phyloP scores from a whole-genome alignment of 208 protist species.

The Trypanosoma congolense region DNA sequence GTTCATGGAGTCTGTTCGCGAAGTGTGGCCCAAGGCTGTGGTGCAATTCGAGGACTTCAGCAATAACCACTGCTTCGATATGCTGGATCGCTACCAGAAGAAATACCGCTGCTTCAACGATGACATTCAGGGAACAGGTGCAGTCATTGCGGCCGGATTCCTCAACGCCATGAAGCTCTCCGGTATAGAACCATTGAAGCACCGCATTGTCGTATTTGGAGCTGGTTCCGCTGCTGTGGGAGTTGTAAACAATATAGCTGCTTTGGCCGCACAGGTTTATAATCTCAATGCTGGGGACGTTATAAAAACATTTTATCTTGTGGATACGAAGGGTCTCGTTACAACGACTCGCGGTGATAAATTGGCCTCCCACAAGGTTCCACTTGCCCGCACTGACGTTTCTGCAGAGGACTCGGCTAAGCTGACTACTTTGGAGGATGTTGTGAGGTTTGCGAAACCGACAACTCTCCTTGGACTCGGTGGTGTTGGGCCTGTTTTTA shows the following conservation, averaged over 20 bases:
- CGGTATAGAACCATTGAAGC: slow-evolving; percentile 23
- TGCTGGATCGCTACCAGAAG: slow-evolving; percentile 88
- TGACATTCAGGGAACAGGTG: slow-evolving; percentile 96
- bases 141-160: slow-evolving; percentile 91
- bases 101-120: slow-evolving; percentile 94
- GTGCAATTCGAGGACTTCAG: slow-evolving; percentile 95
- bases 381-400: slow-evolving; percentile 81
- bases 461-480: slow-evolving; percentile 93
- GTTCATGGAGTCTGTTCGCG: slow-evolving; percentile 65
- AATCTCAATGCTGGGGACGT: slow-evolving; percentile 75
- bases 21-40: slow-evolving; percentile 68
- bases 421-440: slow-evolving; percentile 47
- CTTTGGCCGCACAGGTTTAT: slow-evolving; percentile 51
- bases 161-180: slow-evolving; percentile 71
- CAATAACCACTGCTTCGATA: slow-evolving; percentile 87
- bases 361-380: slow-evolving; percentile 82
- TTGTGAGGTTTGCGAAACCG: slow-evolving; percentile 91
- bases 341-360: slow-evolving; percentile 77
- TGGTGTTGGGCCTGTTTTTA: slow-evolving; percentile 90
- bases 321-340: slow-evolving; percentile 91
- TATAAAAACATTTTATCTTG: slow-evolving; percentile 83
- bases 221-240: slow-evolving; percentile 92
- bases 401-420: slow-evolving; percentile 48
- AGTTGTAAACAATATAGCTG: slow-evolving; percentile 91
- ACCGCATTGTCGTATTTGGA: slow-evolving; percentile 87